phyloP scores from a whole-genome alignment of 2,329 filamentous ascomycete genomes.

The Aspergillus sp. region DNA sequence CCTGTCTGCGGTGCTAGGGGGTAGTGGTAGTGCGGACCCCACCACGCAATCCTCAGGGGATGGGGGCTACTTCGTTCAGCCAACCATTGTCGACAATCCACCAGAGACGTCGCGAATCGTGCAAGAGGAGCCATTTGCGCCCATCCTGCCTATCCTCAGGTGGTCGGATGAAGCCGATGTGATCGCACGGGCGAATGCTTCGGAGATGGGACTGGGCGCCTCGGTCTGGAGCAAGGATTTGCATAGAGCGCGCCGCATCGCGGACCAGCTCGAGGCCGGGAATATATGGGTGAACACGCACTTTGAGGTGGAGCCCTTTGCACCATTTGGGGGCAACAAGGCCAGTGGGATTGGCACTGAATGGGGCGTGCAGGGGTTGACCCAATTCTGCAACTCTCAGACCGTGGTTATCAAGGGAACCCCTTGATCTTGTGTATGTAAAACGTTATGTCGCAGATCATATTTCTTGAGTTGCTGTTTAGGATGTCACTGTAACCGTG shows the following conservation, averaged over 20 bases:
- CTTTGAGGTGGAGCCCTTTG: not conserved
- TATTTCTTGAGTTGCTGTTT: no score
- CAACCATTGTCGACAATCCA: slow-evolving; percentile 64
- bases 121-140: slow-evolving; percentile 65
- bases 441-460: no score
- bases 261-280: not conserved
- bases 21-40: no score
- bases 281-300: not conserved
- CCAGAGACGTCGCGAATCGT: slow-evolving; percentile 60
- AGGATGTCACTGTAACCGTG: no score
- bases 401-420: no score
- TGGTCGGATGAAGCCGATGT: slow-evolving; percentile 68
- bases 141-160: slow-evolving; percentile 65
- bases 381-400: no score
- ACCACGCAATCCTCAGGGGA: no score
- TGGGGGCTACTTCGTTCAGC: slow-evolving; percentile 57
- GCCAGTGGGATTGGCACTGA: slow-evolving; percentile 54
- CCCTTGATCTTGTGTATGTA: no score
- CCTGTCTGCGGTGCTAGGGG: not conserved
- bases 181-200: slow-evolving; percentile 58
- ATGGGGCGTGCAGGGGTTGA: slow-evolving; percentile 26
- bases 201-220: slow-evolving; percentile 58
- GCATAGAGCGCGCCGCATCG: not conserved
- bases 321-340: slow-evolving; percentile 54
- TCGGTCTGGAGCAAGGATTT: slow-evolving; percentile 54